Evolutionary conservation across 2,329 filamentous ascomycete species (phyloP).

Genomic region (Parascedosporium putredinis): DNA sequence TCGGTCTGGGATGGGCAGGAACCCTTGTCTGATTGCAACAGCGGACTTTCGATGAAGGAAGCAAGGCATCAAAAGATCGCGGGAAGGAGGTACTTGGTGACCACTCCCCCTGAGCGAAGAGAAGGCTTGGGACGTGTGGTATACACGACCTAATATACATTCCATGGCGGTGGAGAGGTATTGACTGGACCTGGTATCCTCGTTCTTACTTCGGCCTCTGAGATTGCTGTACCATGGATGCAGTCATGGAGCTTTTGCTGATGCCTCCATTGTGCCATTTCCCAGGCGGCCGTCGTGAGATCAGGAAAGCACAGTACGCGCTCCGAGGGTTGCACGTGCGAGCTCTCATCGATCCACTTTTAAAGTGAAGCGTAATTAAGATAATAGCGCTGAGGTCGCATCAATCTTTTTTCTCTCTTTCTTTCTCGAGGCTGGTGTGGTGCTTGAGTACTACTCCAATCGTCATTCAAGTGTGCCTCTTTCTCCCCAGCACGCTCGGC

Average conservation of each 20-base stretch:
- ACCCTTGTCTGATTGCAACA: not conserved
- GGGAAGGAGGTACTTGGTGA: not conserved
- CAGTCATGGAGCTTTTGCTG: not conserved
- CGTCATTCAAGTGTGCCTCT: too few relatives aligned
- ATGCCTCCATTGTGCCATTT: not conserved
- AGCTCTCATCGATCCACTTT: not conserved
- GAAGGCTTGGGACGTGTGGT: too few relatives aligned
- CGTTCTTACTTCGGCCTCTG: constrained; percentile 1
- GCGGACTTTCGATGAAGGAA: not conserved
- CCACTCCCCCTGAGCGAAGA: too few relatives aligned
- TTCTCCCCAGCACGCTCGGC: too few relatives aligned
- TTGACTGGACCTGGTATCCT: not conserved
- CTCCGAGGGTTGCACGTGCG: not conserved
- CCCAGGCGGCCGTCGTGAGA: not conserved
- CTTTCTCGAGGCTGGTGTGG: too few relatives aligned
- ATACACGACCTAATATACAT: too few relatives aligned
- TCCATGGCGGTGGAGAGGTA: not conserved
- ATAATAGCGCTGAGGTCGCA: too few relatives aligned
- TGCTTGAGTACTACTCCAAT: too few relatives aligned
- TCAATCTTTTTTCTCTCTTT: too few relatives aligned
- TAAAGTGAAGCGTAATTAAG: not conserved
- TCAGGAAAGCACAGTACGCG: not conserved
- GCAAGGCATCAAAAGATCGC: not conserved
- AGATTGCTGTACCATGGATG: not conserved
- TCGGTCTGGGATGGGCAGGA: not conserved